Evolutionary conservation across 192 early-diverging fungal genomes (phyloP), one percentile per base, ranked within the genome.

Genomic region (Chytriomyces sp.): DNA sequence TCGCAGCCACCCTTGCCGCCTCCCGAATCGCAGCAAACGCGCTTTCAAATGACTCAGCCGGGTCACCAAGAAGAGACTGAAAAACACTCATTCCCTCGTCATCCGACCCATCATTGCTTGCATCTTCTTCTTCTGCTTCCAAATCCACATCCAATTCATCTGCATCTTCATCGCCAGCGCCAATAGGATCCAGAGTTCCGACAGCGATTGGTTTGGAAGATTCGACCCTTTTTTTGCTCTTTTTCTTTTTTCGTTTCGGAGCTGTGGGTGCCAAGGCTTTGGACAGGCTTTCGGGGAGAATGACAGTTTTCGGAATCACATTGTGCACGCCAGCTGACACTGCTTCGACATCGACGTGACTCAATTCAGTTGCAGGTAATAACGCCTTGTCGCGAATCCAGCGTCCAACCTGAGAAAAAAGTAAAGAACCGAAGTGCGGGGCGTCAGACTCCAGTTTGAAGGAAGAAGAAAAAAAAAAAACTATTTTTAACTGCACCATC

Each of bases 11-110:
- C 35, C 35, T 35, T 35, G 69, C 69, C n/a, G 69, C 69, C 47
- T 71, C 69, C 8, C 69, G 46, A 35, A 71, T 71, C 7, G 69
- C 69, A 8, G 69, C 69, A 60, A 71, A 71, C 47, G 66, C 66
- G n/a, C 43, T 49, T 45, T 49, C 47, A 45, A 71, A 71, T 16
- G 57, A 28, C 7, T 23, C 65, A 67, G 28, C 65, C 9, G 23
- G 23, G 10, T 63, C 65, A 67, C 28, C 28, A 67, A 35, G 20
- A 11, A 67, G 16, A 67, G 13, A 67, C 9, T 63, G 35, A 4
- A 35, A 35, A 35, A 35, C 62, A 24, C 35, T 63, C 62, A 63
- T 63, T 11, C 20, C 20, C 9, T 63, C 62, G 24, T 63, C 24
- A 63, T 63, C 62, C 10, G 10, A 20, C 11, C 35, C 18, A 18